Conservation (phyloP, 2,329 filamentous ascomycete genomes). For the Aspergillus fumigatus region DNA sequence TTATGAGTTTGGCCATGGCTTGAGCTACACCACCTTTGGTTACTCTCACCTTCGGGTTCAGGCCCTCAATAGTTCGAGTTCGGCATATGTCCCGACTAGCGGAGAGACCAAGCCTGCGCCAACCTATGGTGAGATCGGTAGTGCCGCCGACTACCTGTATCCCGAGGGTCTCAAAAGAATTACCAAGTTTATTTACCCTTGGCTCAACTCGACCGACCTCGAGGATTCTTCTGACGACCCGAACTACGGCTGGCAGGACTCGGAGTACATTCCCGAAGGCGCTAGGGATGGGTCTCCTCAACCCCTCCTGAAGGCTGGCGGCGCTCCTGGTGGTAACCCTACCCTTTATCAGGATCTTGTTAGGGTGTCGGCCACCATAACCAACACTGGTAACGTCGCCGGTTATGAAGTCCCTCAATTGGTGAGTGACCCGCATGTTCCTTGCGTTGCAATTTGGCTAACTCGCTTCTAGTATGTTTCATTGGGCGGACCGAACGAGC, state of each 20-base stretch:
- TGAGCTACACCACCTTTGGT: conserved; percentile 60
- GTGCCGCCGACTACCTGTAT: conserved; percentile 52
- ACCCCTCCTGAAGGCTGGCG: conserved; percentile 53
- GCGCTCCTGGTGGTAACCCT: conserved; percentile 57
- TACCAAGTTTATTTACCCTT: conserved; percentile 59
- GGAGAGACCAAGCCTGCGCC: conserved; percentile 53
- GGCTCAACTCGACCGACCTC: conserved; percentile 57
- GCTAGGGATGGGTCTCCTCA: conserved; percentile 53
- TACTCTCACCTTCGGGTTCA: conserved; percentile 55
- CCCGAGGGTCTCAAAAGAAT: conserved; percentile 50
- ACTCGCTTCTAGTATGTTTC: conserved; percentile 57
- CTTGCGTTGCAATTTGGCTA: conserved; percentile 1
- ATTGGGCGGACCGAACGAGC: conserved; percentile 72
- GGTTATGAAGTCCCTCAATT: conserved; percentile 54
- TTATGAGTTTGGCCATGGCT: conserved; percentile 59
- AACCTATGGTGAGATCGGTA: conserved; percentile 46
- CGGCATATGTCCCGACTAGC: conserved; percentile 49
- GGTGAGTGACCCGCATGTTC: conserved; percentile 19
- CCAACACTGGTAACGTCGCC: conserved; percentile 46
- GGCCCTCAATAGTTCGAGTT: conserved; percentile 37
- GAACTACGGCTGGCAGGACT: conserved; percentile 49
- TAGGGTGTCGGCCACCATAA: conserved; percentile 46
- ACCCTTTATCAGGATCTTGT: conserved; percentile 50
- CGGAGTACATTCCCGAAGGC: conserved; percentile 48
- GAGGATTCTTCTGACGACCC: conserved; percentile 48